Conservation (phyloP, 2,329 filamentous ascomycete species). For the Arachnomyces sp. region DNA sequence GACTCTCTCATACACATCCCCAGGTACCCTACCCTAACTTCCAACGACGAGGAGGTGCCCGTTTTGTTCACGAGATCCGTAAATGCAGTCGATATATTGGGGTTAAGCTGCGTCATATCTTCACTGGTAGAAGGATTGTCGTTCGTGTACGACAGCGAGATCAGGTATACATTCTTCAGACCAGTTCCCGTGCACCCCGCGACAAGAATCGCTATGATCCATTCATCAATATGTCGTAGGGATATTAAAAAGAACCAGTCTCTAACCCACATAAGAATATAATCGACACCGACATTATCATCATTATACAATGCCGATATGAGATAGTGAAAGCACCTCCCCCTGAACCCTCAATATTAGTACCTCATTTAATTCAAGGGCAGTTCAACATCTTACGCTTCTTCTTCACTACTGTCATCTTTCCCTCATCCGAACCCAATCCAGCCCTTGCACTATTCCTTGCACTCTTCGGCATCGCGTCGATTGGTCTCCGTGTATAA, state of each 20-base stretch:
- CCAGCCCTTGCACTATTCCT: slow-evolving; percentile 57
- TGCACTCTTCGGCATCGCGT: too few species aligned
- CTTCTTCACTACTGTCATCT: slow-evolving; percentile 33
- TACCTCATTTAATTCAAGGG: slow-evolving; percentile 24
- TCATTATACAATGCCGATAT: slow-evolving; percentile 3
- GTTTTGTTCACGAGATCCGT: too few species aligned
- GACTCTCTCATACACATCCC: too few species aligned
- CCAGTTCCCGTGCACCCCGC: too few species aligned
- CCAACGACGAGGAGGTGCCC: too few species aligned
- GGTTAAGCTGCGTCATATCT: too few species aligned
- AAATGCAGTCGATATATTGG: too few species aligned
- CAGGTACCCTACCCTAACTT: too few species aligned
- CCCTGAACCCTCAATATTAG: neutral
- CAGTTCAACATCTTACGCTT: slow-evolving; percentile 29
- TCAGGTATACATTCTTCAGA: too few species aligned
- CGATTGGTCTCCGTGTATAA: too few species aligned
- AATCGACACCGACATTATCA: slow-evolving; percentile 1
- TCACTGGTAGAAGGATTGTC: slow-evolving; percentile 1
- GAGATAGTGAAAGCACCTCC: neutral
- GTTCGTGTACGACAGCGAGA: neutral
- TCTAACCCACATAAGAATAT: slow-evolving; percentile 2
- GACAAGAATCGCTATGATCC: too few species aligned
- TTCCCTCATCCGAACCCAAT: slow-evolving; percentile 55
- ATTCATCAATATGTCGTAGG: neutral
- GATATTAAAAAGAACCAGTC: neutral